These are phyloP conservation scores for Colletotrichum musicola DNA, from an alignment of 2,329 filamentous ascomycete genomes.

Conservation along the genomic window DNA sequence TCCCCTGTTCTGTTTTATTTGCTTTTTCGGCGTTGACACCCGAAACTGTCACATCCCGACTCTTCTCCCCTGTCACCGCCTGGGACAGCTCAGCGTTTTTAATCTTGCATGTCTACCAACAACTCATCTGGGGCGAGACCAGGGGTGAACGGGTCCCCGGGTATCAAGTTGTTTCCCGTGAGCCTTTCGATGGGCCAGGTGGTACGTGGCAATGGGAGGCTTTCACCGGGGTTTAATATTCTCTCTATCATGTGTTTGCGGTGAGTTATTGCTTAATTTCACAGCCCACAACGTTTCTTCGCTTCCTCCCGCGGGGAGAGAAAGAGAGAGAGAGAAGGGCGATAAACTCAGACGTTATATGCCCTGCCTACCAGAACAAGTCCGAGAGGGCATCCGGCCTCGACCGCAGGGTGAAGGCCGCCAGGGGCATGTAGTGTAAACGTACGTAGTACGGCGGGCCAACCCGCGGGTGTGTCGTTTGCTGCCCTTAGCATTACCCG, in stretches of 20 bases:
- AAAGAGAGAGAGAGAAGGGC: neutral
- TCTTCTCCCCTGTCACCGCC: conserved; percentile 26
- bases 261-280: neutral
- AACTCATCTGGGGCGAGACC: conserved; percentile 17
- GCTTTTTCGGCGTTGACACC: conserved; percentile 21
- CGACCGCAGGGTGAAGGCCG: conserved; percentile 12
- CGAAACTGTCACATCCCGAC: conserved; percentile 27
- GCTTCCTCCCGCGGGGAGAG: no score
- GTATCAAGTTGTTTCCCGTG: conserved; percentile 14
- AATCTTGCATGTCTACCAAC: conserved; percentile 13
- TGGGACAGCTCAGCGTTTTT: conserved; percentile 21
- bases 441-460: conserved; percentile 7
- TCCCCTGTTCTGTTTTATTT: conserved; percentile 25
- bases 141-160: conserved; percentile 5
- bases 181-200: conserved; percentile 5
- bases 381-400: neutral
- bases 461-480: conserved; percentile 15
- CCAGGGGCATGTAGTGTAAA: conserved; percentile 3
- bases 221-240: neutral
- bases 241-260: neutral
- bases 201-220: neutral
- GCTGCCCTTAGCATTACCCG: neutral
- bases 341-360: neutral
- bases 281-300: neutral
- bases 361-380: neutral